Base-by-base conservation (phyloP, 768 basidiomycete genomes). In the Mrakia blollopis region DNA sequence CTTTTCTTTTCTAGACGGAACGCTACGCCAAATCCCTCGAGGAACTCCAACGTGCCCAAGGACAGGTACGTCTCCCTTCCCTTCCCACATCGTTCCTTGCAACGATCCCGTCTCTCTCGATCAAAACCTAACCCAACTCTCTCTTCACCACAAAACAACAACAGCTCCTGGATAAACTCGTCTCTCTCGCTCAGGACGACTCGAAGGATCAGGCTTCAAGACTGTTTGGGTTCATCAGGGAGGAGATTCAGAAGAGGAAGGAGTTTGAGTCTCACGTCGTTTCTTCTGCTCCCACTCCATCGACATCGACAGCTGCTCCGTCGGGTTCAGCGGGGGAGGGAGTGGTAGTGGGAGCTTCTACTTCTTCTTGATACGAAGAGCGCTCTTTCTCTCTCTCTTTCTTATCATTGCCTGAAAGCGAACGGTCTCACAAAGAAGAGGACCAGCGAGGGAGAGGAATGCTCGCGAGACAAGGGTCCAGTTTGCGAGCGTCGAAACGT, bases 101-200 rank as follows among this genome's bases (percentile, higher is more conserved):
- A n/a, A 25, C 57, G 57, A 57, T n/a, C 25, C 9, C 28, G 57
- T n/a, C 57, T 16, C 7, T 23, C 50, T 16, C 5, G 5, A 5
- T 52, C 50, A n/a, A n/a, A n/a, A n/a, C n/a, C 25, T 57, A 1
- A n/a, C 25, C 25, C 28, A 28, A 28, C 10, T 54, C 50, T 16
- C n/a, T 14, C 50, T 35, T 6, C 13, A 18, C 44, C 44, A 44
- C n/a, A n/a, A n/a, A n/a, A n/a, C n/a, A n/a, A n/a, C n/a, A 44
- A 44, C 54, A 72, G 73, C 73, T 74, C 23, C 63, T 74, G 39
- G 73, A 67, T 10, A 74, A 74, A 30, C 73, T 74, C 47, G 73
- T 74, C 18, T 74, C 73, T n/a, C 73, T 74, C 44, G 73, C 73
- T 5, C 73, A 63, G 30, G 73, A 62, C 47, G 61, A 62, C 41